A percentile compares a stretch with the other conserved stretches of the same genome.
phyloP scores from a whole-genome alignment of 164 flowering plant genomes.

The Santalum album region DNA sequence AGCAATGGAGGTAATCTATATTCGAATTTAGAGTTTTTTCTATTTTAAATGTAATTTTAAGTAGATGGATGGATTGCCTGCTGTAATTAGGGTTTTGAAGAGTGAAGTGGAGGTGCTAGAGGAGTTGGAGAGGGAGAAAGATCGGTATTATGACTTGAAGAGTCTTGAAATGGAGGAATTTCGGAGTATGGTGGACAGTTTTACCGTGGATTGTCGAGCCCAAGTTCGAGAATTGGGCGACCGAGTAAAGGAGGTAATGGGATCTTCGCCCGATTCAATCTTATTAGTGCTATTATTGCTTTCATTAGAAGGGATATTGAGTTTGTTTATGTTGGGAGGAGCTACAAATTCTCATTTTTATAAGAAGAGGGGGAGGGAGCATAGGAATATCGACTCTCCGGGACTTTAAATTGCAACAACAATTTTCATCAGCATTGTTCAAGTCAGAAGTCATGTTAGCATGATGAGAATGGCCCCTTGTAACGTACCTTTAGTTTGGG shows the following conservation, averaged over 20 bases:
- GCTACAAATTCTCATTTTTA: too few species aligned
- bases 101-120: constrained; percentile 39
- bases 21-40: not conserved
- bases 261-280: not conserved
- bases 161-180: constrained; percentile 37
- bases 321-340: too few species aligned
- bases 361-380: too few species aligned
- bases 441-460: too few species aligned
- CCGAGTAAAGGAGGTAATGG: constrained; percentile 27
- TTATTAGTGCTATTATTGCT: too few species aligned
- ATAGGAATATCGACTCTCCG: too few species aligned
- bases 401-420: too few species aligned
- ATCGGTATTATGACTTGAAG: constrained; percentile 30
- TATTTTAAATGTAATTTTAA: not conserved
- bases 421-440: too few species aligned
- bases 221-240: constrained; percentile 27
- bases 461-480: too few species aligned
- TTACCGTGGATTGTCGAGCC: constrained; percentile 12
- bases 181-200: constrained; percentile 18
- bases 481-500: too few species aligned
- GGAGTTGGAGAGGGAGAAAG: constrained; percentile 35
- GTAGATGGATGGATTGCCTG: not conserved
- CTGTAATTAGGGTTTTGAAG: constrained; percentile 31
- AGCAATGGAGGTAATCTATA: constrained; percentile 19
- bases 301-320: too few species aligned